These are phyloP conservation scores for Massarina eburnea DNA, from an alignment of 2,329 filamentous ascomycete species.

Conservation along the genomic window DNA sequence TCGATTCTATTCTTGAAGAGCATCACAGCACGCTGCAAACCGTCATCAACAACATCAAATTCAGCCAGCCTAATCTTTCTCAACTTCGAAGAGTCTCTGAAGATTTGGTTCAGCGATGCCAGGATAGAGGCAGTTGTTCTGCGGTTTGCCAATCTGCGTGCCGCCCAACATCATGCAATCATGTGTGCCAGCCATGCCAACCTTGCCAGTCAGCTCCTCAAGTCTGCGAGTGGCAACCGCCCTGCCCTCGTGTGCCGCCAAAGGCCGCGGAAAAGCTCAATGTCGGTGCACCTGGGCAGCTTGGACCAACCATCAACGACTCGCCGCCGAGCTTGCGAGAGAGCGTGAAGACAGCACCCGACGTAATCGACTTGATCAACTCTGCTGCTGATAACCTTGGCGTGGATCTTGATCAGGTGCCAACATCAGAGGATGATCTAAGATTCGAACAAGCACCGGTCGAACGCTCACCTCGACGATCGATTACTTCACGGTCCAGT, in stretches of 20 bases:
- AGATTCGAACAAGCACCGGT: slow-evolving; percentile 26
- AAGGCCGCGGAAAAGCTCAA: slow-evolving; percentile 29
- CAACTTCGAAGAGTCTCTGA: slow-evolving; percentile 20
- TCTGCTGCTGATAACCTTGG: slow-evolving; percentile 41
- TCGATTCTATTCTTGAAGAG: slow-evolving; percentile 46
- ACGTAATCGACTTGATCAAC: slow-evolving; percentile 41
- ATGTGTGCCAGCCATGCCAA: slow-evolving; percentile 6
- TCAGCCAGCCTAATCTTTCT: slow-evolving; percentile 19
- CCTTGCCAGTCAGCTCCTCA: slow-evolving; percentile 6
- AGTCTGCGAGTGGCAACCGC: slow-evolving; percentile 13
- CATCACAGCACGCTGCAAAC: slow-evolving; percentile 41
- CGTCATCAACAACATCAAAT: slow-evolving; percentile 43
- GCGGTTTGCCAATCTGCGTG: slow-evolving; percentile 7
- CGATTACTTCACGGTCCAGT: slow-evolving; percentile 2
- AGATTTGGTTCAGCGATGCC: slow-evolving; percentile 19
- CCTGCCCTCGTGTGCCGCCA: slow-evolving; percentile 16
- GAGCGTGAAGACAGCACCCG: slow-evolving; percentile 32
- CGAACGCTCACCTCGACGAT: slow-evolving; percentile 11
- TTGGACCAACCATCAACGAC: slow-evolving; percentile 37
- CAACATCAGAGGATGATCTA: slow-evolving; percentile 24
- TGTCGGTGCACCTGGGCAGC: slow-evolving; percentile 23
- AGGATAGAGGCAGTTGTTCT: slow-evolving; percentile 5
- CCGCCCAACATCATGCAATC: neutral
- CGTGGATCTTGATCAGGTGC: slow-evolving; percentile 29
- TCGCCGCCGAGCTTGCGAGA: slow-evolving; percentile 17